These are phyloP conservation scores for Candida tropicalis DNA, from an alignment of 1,139 yeast genomes.

Conservation along the genomic window DNA sequence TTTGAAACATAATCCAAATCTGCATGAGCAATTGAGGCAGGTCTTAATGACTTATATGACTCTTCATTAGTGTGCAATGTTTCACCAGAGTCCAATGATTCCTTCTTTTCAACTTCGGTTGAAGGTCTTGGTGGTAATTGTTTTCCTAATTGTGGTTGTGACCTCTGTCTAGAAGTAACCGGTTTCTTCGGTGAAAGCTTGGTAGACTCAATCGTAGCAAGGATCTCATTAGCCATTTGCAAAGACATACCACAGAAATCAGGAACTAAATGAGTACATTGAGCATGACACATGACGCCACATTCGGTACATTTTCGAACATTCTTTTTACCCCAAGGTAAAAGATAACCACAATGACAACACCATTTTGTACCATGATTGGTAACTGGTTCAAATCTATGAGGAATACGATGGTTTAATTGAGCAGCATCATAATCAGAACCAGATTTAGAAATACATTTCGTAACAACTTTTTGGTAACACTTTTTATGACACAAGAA, in stretches of 20 bases:
- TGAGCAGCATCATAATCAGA: conserved; percentile 88
- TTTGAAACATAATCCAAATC: conserved; percentile 19
- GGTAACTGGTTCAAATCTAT: conserved; percentile 85
- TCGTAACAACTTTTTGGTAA: conserved; percentile 90
- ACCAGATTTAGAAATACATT: conserved; percentile 89
- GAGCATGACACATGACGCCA: conserved; percentile 91
- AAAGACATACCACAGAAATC: conserved; percentile 98
- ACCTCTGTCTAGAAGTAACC: conserved; percentile 13
- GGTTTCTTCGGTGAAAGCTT: conserved; percentile 17
- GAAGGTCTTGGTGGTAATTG: conserved; percentile 15
- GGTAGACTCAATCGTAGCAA: conserved; percentile 82
- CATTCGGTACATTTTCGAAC: conserved; percentile 96
- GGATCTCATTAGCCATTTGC: conserved; percentile 92
- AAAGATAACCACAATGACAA: conserved; percentile 95
- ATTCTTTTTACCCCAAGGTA: conserved; percentile 93
- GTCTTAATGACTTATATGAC: conserved; percentile 6
- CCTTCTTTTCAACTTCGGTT: conserved; percentile 7
- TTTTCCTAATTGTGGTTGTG: conserved; percentile 18
- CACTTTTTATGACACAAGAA: conserved; percentile 95
- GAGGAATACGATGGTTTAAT: conserved; percentile 95
- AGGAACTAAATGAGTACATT: conserved; percentile 92
- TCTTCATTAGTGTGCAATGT: conserved; percentile 13
- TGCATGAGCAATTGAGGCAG: conserved; percentile 6
- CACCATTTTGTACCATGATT: conserved; percentile 99
- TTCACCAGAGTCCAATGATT: conserved; percentile 15